Conservation (phyloP, 2,329 filamentous ascomycete species). For the Alternaria metachromatica region DNA sequence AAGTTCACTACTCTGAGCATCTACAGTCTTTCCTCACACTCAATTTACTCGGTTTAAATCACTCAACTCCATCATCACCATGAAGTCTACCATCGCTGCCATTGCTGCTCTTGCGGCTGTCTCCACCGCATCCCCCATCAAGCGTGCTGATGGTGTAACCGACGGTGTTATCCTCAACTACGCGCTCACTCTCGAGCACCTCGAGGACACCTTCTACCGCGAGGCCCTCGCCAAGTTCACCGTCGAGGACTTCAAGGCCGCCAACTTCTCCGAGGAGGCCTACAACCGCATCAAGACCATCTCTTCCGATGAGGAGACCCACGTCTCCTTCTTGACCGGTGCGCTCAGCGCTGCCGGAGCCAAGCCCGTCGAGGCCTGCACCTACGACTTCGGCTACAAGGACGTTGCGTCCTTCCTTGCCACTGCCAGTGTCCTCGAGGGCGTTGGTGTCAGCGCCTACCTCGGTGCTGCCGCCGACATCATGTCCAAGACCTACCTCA, state of each 20-base stretch:
- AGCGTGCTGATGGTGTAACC: conserved; percentile 27
- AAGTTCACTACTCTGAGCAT: neutral
- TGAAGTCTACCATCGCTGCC: conserved; percentile 23
- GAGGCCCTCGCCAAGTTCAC: conserved; percentile 65
- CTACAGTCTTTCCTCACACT: neutral
- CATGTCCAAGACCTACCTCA: conserved; percentile 64
- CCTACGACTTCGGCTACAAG: conserved; percentile 62
- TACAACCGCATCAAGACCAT: conserved; percentile 66
- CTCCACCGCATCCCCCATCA: conserved; percentile 30
- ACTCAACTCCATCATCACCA: conserved; percentile 8
- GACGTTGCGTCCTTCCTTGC: conserved; percentile 60
- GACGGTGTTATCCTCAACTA: conserved; percentile 51
- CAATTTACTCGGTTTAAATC: neutral
- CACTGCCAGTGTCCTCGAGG: conserved; percentile 61
- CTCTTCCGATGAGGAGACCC: conserved; percentile 62
- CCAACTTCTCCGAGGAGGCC: conserved; percentile 53
- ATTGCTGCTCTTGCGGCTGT: conserved; percentile 17
- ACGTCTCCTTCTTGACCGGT: conserved; percentile 63
- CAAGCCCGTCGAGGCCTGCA: conserved; percentile 61
- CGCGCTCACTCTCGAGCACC: conserved; percentile 54
- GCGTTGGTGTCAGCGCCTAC: conserved; percentile 65
- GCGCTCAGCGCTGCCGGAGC: conserved; percentile 55
- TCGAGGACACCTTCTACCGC: conserved; percentile 68
- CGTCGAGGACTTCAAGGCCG: conserved; percentile 29
- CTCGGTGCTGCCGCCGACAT: conserved; percentile 67